Evolutionary conservation across 495 filamentous ascomycete genomes (phyloP).

Genomic region (Penicillium cataractarum): DNA sequence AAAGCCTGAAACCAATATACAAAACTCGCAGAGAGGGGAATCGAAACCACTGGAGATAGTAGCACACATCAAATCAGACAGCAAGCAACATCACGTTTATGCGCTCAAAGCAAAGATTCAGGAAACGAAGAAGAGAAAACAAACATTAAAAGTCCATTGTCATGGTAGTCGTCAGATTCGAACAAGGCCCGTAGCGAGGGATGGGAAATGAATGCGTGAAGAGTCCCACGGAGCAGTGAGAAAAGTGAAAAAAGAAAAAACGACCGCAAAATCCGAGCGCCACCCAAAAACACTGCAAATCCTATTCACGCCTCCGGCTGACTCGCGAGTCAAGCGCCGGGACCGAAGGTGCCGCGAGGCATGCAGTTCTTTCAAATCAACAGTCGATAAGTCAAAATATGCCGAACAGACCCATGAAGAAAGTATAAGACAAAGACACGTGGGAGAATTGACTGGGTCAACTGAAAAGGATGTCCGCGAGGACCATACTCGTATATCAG

Average conservation of each 20-base stretch:
- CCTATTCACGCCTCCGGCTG: conserved; percentile 7
- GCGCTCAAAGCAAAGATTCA: conserved; percentile 15
- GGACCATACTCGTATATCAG: conserved; percentile 29
- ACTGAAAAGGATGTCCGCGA: conserved; percentile 28
- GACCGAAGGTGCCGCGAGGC: conserved; percentile 41
- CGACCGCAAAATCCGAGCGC: conserved; percentile 14
- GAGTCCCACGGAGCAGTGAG: neutral
- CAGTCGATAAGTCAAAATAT: conserved; percentile 39
- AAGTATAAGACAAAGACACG: conserved; percentile 14
- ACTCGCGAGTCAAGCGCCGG: neutral
- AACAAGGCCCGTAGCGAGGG: conserved; percentile 10
- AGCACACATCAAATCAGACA: conserved; percentile 21
- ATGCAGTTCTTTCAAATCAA: conserved; percentile 36
- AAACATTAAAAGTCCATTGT: conserved; percentile 26
- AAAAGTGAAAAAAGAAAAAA: conserved; percentile 3
- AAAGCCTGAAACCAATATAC: conserved; percentile 29
- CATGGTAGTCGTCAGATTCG: conserved; percentile 25
- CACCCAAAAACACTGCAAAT: conserved; percentile 23
- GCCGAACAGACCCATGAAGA: conserved; percentile 4
- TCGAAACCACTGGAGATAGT: conserved; percentile 29
- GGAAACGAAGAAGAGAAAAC: conserved; percentile 4
- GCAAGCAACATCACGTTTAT: conserved; percentile 22
- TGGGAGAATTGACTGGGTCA: neutral
- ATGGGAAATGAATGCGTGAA: conserved; percentile 8
- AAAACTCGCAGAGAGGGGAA: conserved; percentile 36